Percentiles rank a stretch among this genome's conserved stretches.
These are phyloP conservation scores for Fusarium sp. DNA, from an alignment of 2,329 filamentous ascomycete genomes.

Conservation along the genomic window DNA sequence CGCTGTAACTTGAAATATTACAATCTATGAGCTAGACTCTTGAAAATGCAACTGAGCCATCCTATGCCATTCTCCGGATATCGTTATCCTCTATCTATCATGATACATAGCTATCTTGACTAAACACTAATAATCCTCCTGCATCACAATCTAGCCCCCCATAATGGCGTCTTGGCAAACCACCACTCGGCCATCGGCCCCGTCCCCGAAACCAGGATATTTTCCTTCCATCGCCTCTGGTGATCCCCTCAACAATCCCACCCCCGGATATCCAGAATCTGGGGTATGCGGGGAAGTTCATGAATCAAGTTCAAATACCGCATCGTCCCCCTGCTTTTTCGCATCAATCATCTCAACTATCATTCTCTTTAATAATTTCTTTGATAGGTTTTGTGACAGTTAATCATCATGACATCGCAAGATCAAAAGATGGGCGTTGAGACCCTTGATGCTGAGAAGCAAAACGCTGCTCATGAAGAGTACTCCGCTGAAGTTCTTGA, in stretches of 20 bases:
- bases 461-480: conserved; percentile 32
- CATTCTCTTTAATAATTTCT: too few species aligned
- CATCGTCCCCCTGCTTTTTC: conserved; percentile 7
- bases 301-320: conserved; percentile 32
- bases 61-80: not conserved
- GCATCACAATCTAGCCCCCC: not conserved
- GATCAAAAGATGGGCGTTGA: conserved; percentile 18
- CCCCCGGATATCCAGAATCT: conserved; percentile 34
- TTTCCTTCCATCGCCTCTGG: conserved; percentile 7
- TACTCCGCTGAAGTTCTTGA: conserved; percentile 35
- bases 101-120: not conserved
- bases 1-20: too few species aligned
- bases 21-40: rapidly evolving
- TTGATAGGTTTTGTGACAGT: not conserved
- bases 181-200: conserved; percentile 24
- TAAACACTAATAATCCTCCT: not conserved
- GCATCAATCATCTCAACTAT: not conserved
- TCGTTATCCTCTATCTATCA: not conserved
- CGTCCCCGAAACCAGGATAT: conserved; percentile 28
- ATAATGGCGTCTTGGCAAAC: conserved; percentile 24
- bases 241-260: conserved; percentile 31
- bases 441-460: conserved; percentile 34
- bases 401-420: conserved; percentile 16
- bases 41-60: not conserved
- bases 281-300: conserved; percentile 32